phyloP scores from a whole-genome alignment of 805 yeast species.

The Schwanniomyces sp. region DNA sequence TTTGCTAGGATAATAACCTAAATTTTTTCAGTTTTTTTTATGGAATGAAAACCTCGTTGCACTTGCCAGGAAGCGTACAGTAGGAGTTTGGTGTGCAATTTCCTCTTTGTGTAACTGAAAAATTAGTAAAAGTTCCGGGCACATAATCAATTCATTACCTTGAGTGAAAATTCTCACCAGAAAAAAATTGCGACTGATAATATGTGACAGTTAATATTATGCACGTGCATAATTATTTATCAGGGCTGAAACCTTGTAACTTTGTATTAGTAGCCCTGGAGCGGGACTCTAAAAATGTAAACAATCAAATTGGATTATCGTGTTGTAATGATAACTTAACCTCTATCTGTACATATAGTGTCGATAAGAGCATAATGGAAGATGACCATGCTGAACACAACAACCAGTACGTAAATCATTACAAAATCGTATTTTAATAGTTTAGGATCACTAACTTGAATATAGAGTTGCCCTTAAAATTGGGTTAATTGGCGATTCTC shows the following conservation, averaged over 20 bases:
- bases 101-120: slow-evolving; percentile 1
- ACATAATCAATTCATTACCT: not conserved
- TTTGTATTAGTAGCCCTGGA: not conserved
- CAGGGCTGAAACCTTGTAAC: not conserved
- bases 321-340: not conserved
- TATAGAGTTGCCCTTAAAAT: slow-evolving; percentile 70
- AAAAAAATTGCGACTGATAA: slow-evolving; percentile 1
- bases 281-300: not conserved
- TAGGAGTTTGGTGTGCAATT: not conserved
- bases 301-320: not conserved
- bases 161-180: not conserved
- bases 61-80: not conserved
- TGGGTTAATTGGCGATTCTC: slow-evolving; percentile 93
- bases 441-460: slow-evolving; percentile 17
- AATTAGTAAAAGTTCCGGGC: not conserved
- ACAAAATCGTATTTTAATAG: not conserved
- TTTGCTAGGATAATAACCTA: not conserved
- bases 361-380: slow-evolving; percentile 5
- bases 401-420: slow-evolving; percentile 33
- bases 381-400: slow-evolving; percentile 27
- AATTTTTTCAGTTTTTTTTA: slow-evolving; percentile 2
- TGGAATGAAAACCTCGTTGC: slow-evolving; percentile 1
- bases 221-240: not conserved
- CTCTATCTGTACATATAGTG: not conserved
- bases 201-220: not conserved